Evolutionary conservation across 2,329 filamentous ascomycete species (phyloP), one percentile per base, ranked within the genome.

Genomic region (Botrytis galanthina): DNA sequence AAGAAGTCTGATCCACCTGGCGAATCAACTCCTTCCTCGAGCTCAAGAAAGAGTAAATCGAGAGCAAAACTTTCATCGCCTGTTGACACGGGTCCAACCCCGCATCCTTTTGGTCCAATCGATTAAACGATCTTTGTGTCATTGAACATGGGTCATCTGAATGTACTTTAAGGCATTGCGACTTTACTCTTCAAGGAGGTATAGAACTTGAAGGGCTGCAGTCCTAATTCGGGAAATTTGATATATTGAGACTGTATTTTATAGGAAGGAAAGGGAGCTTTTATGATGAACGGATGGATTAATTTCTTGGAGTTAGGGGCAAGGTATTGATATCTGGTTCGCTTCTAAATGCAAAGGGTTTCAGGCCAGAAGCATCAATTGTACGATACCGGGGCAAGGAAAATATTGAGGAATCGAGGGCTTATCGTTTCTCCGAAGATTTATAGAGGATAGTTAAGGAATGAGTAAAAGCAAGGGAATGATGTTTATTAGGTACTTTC

Each of bases 1-100:
- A 80, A 79, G 67, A 76, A 73, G 39, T 71, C 69, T 22, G 74
- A 74, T n/a, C 22, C 48, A 26, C 12, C 44, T 22, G 67, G 62
- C 8, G 73, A 74, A 26, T 39, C 59, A 10, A 44, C 48, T 46
- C 42, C n/a, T 63, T 42, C 71, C 37, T 59, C 42, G 4, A 64
- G 71, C 32, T 67, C 73, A 39, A 73, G 51, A 57, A 74, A 70
- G 59, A 54, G 73, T 26, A 74, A 70, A 46, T 29, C n/a, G 18
- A 74, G 42, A 46, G 66, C 48, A 10, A 73, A 64, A 20, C 35
- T 39, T n/a, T 67, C 70, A 44, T 74, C 73, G 35, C 62, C 70
- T 14, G 22, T 59, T 18, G 51, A 64, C 35, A 60, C 42, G 26
- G 63, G 63, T 32, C 63, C 63, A 37, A 32, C 42, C 9, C 63